phyloP scores from a whole-genome alignment of 2,329 filamentous ascomycete genomes.

The Didymellaceae sp. region DNA sequence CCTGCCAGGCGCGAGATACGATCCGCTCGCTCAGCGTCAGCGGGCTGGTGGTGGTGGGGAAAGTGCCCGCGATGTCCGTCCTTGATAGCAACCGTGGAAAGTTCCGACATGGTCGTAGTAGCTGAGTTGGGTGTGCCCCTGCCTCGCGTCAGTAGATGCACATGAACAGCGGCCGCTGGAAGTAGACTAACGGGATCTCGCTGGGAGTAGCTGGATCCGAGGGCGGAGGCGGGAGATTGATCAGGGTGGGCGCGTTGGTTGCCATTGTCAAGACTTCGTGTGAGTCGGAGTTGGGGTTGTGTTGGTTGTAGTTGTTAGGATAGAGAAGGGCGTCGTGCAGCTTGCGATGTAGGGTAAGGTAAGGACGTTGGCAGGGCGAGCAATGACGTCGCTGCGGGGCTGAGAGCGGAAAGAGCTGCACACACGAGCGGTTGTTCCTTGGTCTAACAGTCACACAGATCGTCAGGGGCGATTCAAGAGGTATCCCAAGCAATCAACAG shows the following conservation, averaged over 20 bases:
- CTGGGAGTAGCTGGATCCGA: constrained; percentile 86
- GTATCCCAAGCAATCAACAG: neutral
- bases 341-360: constrained; percentile 10
- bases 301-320: neutral
- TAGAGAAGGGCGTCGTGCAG: neutral
- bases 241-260: constrained; percentile 67
- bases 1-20: constrained; percentile 93
- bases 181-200: constrained; percentile 78
- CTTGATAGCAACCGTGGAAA: constrained; percentile 95
- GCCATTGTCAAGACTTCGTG: constrained; percentile 31
- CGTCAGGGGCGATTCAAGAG: constrained; percentile 3
- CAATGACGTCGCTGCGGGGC: constrained; percentile 18
- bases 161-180: neutral
- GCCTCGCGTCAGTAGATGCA: constrained; percentile 1
- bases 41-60: constrained; percentile 68
- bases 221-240: constrained; percentile 82
- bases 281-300: neutral
- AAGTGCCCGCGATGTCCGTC: constrained; percentile 89
- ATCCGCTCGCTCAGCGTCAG: constrained; percentile 91
- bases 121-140: constrained; percentile 93
- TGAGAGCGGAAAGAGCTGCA: constrained; percentile 6
- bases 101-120: constrained; percentile 86
- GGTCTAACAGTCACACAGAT: constrained; percentile 3
- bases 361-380: constrained; percentile 5
- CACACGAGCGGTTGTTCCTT: constrained; percentile 8